Evolutionary conservation across 1,284 basidiomycete species (phyloP), one percentile per base, ranked within the genome.

Genomic region (Sanghuangporus baumii): DNA sequence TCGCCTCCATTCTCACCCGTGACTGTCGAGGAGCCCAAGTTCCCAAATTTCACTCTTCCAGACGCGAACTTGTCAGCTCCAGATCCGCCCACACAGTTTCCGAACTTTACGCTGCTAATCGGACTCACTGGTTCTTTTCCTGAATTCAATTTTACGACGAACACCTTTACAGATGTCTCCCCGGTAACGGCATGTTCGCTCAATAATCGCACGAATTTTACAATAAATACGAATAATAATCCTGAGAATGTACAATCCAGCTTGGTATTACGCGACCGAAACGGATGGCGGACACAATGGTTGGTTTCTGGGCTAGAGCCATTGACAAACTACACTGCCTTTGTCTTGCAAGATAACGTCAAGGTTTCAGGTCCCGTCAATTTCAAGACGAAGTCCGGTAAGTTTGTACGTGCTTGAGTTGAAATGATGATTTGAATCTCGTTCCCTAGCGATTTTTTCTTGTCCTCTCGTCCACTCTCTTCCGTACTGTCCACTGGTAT

Each of bases 21-120:
- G 12, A 68, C 59, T 36, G 48, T 71, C 1, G 59, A 67, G 0
- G 71, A 77, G 57, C 89, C 89, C 0, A 74, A 74, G 11, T 95
- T 84, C 69, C 93, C 93, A 7, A 93, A 94, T 70, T 95, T 93
- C 72, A 89, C 88, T 0, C 81, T 95, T 0, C 86, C 88, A 1
- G 67, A 76, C 0, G 83, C 86, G 0, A 84, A 87, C 67, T 69
- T 82, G 12, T 74, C 81, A 0, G 68, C 78, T n/a, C 81, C 83
- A 0, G 57, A 74, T 0, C 70, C 72, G 1, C 77, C 2, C 73
- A 89, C 46, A 74, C 81, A 2, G 23, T 18, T 20, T 3, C 64
- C 64, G 6, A 71, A 57, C n/a, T 73, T 40, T 63, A 68, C 6
- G 1, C 56, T 64, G 7, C 54, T 59, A 38, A 26, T 58, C 51